Conservation (phyloP, 75 land plant species). For the Pinus albicaulis region DNA sequence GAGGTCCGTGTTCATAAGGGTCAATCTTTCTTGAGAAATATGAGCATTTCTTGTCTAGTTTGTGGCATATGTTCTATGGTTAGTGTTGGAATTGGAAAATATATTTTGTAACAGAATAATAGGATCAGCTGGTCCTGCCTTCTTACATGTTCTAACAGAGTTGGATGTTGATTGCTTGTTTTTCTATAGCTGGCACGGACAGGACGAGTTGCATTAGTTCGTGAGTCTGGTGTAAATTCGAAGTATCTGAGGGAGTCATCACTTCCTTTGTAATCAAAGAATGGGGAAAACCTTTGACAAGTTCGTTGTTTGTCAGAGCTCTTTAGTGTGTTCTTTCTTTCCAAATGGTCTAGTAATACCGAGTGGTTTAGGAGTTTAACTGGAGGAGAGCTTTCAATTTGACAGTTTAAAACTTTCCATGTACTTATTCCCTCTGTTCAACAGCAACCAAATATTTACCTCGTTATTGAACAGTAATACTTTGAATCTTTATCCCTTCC, state of each 20-base stretch:
- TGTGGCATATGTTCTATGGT: neutral
- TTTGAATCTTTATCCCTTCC: no score
- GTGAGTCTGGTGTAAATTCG: slow-evolving; percentile 66
- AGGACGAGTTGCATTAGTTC: slow-evolving; percentile 66
- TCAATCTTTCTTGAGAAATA: neutral
- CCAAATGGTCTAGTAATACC: neutral
- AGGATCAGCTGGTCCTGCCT: neutral
- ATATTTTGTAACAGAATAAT: neutral
- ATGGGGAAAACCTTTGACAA: neutral
- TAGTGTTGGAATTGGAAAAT: neutral
- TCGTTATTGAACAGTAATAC: no score
- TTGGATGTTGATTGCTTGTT: neutral
- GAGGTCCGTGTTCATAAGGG: neutral
- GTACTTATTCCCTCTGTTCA: neutral
- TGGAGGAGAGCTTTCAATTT: neutral
- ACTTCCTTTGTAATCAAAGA: slow-evolving; percentile 20
- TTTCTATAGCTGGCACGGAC: slow-evolving; percentile 61
- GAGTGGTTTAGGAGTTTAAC: no score
- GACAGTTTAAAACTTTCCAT: neutral
- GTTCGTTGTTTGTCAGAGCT: neutral
- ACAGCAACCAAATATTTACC: neutral
- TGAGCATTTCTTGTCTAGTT: neutral
- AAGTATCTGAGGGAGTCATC: slow-evolving; percentile 39
- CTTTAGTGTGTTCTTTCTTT: no score
- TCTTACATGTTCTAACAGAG: neutral